Evolutionary conservation across 2,329 filamentous ascomycete species (phyloP).

Genomic region (Rosellinia necatrix): DNA sequence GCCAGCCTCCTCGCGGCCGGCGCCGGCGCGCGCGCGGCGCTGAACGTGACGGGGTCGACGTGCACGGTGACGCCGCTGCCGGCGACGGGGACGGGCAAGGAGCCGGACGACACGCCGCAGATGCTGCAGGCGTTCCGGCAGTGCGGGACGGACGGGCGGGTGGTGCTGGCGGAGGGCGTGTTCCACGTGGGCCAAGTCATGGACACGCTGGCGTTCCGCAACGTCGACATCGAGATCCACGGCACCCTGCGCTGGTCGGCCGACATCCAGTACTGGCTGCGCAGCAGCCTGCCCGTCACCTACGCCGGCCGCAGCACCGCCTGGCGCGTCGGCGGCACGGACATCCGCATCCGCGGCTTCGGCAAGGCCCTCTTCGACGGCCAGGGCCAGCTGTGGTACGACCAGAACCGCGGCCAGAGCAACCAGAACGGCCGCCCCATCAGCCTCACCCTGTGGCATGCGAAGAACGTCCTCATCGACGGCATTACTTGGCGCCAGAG

Average conservation of each 20-base stretch:
- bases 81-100: slow-evolving; percentile 22
- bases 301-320: slow-evolving; percentile 56
- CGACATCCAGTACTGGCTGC: slow-evolving; percentile 53
- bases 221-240: slow-evolving; percentile 53
- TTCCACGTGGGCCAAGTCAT: slow-evolving; percentile 56
- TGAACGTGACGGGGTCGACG: slow-evolving; percentile 36
- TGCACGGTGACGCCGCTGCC: slow-evolving; percentile 39
- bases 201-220: slow-evolving; percentile 51
- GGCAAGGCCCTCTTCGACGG: slow-evolving; percentile 53
- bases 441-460: slow-evolving; percentile 50
- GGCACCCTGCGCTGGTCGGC: slow-evolving; percentile 51
- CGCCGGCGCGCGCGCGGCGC: slow-evolving; percentile 27
- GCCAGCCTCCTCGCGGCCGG: slow-evolving; percentile 18
- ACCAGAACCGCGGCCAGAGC: slow-evolving; percentile 46
- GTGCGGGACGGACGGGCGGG: slow-evolving; percentile 53
- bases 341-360: slow-evolving; percentile 53
- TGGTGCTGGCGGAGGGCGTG: slow-evolving; percentile 54
- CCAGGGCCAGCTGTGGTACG: slow-evolving; percentile 52
- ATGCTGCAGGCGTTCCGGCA: slow-evolving; percentile 55
- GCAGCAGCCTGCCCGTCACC: slow-evolving; percentile 49
- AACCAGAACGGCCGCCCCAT: slow-evolving; percentile 53
- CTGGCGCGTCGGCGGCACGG: slow-evolving; percentile 54
- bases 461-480: slow-evolving; percentile 51
- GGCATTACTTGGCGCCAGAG: slow-evolving; percentile 50
- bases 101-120: slow-evolving; percentile 54